Evolutionary conservation across 257 asterid species (phyloP).

Genomic region (Solanum sejunctum): DNA sequence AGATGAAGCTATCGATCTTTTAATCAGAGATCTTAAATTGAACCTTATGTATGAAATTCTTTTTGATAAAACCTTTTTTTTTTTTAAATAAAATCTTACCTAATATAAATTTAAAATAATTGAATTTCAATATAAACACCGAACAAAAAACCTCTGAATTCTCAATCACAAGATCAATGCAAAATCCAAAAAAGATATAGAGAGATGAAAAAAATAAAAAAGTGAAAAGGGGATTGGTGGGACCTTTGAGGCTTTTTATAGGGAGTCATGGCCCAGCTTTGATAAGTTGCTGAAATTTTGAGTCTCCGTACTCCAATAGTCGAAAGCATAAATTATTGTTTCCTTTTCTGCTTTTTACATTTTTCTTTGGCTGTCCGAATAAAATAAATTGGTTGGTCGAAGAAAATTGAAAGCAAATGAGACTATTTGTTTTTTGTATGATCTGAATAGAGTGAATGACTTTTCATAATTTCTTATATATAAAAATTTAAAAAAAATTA

Average conservation of each 20-base stretch:
- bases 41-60: too few relatives aligned
- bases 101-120: too few relatives aligned
- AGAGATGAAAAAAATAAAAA: background rate
- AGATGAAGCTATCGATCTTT: rapidly evolving
- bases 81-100: too few relatives aligned
- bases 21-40: too few relatives aligned
- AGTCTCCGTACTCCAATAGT: background rate
- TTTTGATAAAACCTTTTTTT: too few relatives aligned
- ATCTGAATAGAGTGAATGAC: background rate
- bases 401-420: background rate
- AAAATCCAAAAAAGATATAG: background rate
- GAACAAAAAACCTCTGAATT: too few relatives aligned
- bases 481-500: too few relatives aligned
- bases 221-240: background rate
- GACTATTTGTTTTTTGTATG: background rate
- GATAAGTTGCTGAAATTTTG: background rate
- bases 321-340: background rate
- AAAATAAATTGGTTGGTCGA: background rate
- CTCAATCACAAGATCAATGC: background rate
- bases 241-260: background rate
- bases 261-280: background rate
- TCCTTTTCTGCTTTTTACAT: background rate
- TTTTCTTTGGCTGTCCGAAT: background rate
- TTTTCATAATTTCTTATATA: too few relatives aligned
- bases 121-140: too few relatives aligned